Evolutionary conservation across 1,139 yeast genomes (phyloP).

Genomic region (Geotrichum aggregatum): DNA sequence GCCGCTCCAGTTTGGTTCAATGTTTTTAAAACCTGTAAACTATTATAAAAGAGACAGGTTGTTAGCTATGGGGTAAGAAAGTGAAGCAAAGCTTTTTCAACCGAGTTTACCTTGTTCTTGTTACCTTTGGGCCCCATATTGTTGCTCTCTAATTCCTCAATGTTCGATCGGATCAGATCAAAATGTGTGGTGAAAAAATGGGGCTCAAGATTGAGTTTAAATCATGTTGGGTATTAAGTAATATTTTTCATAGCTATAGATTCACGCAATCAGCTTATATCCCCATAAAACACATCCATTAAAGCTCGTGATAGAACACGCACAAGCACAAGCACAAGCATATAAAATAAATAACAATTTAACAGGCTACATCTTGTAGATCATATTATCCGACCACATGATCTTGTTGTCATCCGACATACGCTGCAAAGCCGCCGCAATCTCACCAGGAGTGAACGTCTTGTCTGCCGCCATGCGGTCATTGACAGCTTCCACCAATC

Average conservation of each 20-base stretch:
- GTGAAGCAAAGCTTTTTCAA: background rate
- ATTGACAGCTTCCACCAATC: conserved; percentile 30
- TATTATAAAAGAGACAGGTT: background rate
- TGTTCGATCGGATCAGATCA: no score
- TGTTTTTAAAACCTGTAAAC: conserved; percentile 18
- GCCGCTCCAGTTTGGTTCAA: conserved; percentile 79
- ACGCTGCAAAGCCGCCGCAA: conserved; percentile 36
- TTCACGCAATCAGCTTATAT: no score
- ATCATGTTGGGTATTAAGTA: background rate
- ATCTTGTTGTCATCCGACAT: conserved; percentile 40
- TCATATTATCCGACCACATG: conserved; percentile 31
- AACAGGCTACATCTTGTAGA: conserved; percentile 27
- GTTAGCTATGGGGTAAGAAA: background rate
- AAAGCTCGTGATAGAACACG: background rate
- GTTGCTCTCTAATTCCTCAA: background rate
- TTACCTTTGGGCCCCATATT: conserved; percentile 6
- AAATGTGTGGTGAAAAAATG: no score
- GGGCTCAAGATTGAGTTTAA: background rate
- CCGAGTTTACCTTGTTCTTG: conserved; percentile 2
- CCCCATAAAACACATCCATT: background rate
- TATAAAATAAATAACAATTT: no score
- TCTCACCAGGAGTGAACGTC: conserved; percentile 37
- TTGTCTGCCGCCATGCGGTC: conserved; percentile 37
- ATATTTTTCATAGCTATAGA: no score
- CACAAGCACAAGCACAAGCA: no score